Percentiles rank a stretch among this genome's conserved stretches.
Conservation (phyloP, 345 rosid genomes). For the Atalantia buxifolia region DNA sequence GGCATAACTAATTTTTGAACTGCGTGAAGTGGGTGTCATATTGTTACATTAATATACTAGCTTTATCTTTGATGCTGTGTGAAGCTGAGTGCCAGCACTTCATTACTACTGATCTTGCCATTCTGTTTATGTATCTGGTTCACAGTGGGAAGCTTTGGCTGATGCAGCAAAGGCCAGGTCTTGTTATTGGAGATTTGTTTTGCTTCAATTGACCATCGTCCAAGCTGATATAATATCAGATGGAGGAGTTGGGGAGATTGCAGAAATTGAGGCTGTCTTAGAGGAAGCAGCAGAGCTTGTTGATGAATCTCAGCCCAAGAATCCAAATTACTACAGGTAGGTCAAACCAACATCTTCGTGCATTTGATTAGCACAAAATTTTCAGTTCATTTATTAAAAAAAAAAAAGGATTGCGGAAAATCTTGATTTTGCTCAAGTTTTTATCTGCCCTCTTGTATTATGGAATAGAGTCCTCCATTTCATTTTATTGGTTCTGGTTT, state of each 20-base stretch:
- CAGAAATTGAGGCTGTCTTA: constrained; percentile 75
- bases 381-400: not conserved
- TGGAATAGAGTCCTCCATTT: not conserved
- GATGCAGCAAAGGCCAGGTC: constrained; percentile 64
- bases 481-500: not conserved
- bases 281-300: constrained; percentile 99
- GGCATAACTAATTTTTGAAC: too few species aligned
- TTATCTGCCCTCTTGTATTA: not conserved
- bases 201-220: constrained; percentile 66
- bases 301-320: constrained; percentile 65
- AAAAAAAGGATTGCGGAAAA: not conserved
- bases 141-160: constrained; percentile 89
- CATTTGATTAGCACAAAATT: not conserved
- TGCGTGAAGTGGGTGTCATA: too few species aligned
- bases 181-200: constrained; percentile 92
- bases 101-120: not conserved
- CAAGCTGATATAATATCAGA: constrained; percentile 65
- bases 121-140: constrained; percentile 19
- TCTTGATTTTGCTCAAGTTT: not conserved
- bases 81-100: not conserved
- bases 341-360: not conserved
- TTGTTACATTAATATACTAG: too few species aligned
- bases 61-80: not conserved
- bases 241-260: constrained; percentile 48
- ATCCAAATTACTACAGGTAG: constrained; percentile 86